Percentiles rank a stretch among this genome's conserved stretches.
These are phyloP conservation scores for Citrullus amarus DNA, from an alignment of 306 rosid species.

Conservation along the genomic window DNA sequence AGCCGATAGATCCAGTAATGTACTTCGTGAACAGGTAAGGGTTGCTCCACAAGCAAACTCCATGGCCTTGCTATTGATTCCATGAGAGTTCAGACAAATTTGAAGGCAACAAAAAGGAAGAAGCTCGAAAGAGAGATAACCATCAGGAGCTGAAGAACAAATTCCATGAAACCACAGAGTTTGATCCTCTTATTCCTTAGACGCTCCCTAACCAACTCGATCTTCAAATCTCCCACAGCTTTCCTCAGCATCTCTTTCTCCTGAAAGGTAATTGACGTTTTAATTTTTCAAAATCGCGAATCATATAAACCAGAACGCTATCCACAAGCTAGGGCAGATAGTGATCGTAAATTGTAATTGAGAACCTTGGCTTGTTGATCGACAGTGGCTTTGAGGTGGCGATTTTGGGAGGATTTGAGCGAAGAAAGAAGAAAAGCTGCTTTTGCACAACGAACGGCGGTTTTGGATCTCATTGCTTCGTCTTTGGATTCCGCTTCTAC, in stretches of 20 bases:
- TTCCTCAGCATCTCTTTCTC: constrained; percentile 26
- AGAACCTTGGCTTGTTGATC: constrained; percentile 11
- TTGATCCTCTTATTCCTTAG: constrained; percentile 31
- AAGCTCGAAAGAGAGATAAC: constrained; percentile 24
- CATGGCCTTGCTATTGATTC: no score
- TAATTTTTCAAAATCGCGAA: not conserved
- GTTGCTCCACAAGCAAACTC: not conserved
- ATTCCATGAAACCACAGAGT: constrained; percentile 30
- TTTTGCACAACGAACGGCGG: constrained; percentile 37
- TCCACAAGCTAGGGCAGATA: not conserved
- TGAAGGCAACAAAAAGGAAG: constrained; percentile 18
- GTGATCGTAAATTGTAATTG: not conserved
- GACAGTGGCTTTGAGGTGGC: not conserved
- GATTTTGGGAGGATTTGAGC: constrained; percentile 25
- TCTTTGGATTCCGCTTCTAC: constrained; percentile 16
- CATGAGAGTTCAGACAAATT: not conserved
- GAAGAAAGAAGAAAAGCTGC: constrained; percentile 37
- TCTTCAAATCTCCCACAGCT: constrained; percentile 32
- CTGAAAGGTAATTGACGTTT: not conserved
- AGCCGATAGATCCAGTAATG: not conserved
- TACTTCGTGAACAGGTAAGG: not conserved
- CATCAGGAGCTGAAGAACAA: constrained; percentile 27
- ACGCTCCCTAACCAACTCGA: constrained; percentile 34
- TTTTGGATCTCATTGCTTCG: constrained; percentile 19
- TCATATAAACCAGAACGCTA: not conserved